These are phyloP conservation scores for Schizophyllum commune DNA, from an alignment of 1,284 basidiomycete genomes.

Conservation along the genomic window DNA sequence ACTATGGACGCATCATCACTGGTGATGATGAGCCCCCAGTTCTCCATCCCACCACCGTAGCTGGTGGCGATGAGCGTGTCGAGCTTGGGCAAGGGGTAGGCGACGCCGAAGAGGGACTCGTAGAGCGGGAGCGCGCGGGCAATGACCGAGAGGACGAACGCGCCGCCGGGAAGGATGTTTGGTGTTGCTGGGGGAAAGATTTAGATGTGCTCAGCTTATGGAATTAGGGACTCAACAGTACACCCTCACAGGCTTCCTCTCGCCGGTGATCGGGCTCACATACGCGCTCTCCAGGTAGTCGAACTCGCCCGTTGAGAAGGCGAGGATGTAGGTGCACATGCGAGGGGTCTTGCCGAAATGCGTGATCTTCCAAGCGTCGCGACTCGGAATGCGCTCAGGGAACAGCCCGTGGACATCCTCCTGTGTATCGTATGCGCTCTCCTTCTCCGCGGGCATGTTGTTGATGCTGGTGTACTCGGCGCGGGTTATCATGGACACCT, in stretches of 20 bases:
- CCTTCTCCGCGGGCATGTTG: constrained; percentile 62
- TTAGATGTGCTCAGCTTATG: too few relatives aligned
- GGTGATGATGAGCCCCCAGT: constrained; percentile 20
- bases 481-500: constrained; percentile 65
- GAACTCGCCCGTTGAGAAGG: constrained; percentile 74
- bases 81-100: constrained; percentile 78
- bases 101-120: constrained; percentile 73
- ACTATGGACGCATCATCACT: constrained; percentile 1
- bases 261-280: constrained; percentile 57
- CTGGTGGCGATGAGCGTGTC: constrained; percentile 48
- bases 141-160: constrained; percentile 69
- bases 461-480: constrained; percentile 51
- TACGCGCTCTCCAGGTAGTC: constrained; percentile 57
- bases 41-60: constrained; percentile 64
- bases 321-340: constrained; percentile 78
- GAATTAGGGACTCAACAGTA: too few relatives aligned
- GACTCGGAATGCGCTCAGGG: constrained; percentile 17
- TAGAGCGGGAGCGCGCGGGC: constrained; percentile 68
- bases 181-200: constrained; percentile 56
- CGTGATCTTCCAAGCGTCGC: constrained; percentile 53
- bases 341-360: constrained; percentile 52
- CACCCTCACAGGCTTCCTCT: constrained; percentile 62
- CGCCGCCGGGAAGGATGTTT: constrained; percentile 58
- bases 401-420: constrained; percentile 7
- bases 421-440: constrained; percentile 22